Base-by-base conservation (phyloP, 441 rosid genomes). In the Eruca vesicaria region DNA sequence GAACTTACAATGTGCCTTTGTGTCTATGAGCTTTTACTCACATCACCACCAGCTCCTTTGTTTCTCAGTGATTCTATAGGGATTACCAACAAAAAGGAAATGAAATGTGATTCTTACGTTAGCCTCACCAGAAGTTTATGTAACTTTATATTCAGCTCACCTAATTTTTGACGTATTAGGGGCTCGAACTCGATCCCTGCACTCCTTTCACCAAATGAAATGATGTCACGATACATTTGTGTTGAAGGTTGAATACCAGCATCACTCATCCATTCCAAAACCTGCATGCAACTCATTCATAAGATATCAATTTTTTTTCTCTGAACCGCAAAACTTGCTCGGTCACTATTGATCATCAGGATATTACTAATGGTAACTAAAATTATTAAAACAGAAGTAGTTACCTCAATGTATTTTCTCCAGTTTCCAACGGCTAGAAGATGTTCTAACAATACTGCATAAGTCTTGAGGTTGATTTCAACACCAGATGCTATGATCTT, bases 331-430 rank as follows among this genome's bases (percentile, higher is more conserved):
- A 45, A 21, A 50, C 18, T 61, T 33, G 57, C 69, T 72, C 5
- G 1, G 32, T 29, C n/a, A 23, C 26, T 23, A 12, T 9, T 14
- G 35, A 58, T 58, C 60, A 43, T n/a, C 15, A 60, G 7, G 8
- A n/a, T 9, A 61, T 61, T 60, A 60, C 32, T 31, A 10, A 9
- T 23, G 36, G 61, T 6, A 1, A 11, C 2, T 23, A 14, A 6
- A 5, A 15, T 35, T 29, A 20, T 31, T 14, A 35, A 53, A 10
- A 23, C 1, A 26, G 1, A 28, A 52, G 67, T 7, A 5, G 16
- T 58, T 80, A 90, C 97, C 98, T 94, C 98, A 2, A 94, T 80
- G 84, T 92, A 94, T 77, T 94, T 94, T 79, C 97, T 92, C 98
- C 97, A 92, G 80, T 88, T 92, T 66, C 94, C 98, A 70, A 81